Base-by-base conservation (phyloP, 768 basidiomycete genomes). In the Cystofilobasidium macerans region DNA sequence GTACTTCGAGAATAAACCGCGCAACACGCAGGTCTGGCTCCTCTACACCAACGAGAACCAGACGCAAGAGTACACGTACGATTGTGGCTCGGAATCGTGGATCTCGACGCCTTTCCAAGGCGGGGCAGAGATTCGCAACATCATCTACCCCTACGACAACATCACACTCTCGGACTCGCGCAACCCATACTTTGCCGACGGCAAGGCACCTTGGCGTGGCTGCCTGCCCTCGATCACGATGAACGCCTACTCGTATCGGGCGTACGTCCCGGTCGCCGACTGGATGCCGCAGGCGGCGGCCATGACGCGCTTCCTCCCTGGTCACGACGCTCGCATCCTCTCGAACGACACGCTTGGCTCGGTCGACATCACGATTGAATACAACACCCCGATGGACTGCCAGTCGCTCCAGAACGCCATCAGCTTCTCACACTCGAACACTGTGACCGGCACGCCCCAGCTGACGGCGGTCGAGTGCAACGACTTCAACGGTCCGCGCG, bases 1-100 rank as follows among this genome's bases (percentile, higher is more conserved):
- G 38, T 61, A 57, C 14, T 79, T 89, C 61, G 78, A 76, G 0
- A 48, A 70, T 56, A 69, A 72, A 32, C 9, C 8, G 28, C 87
- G 87, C 9, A 79, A 69, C 45, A 80, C 82, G 72, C 84, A 86
- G 69, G 80, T 93, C 63, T 92, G 89, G 89, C 61, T 94, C 71
- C 76, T 95, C 7, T 93, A 83, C 76, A 84, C 87, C 48, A 95
- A 94, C 76, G 85, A 88, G 71, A 95, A 95, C 71, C 57, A 71
- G 53, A 87, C 91, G 4, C 76, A 78, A 65, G 81, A 83, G 0
- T 91, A 85, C 77, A 72, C 78, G 24, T 83, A 79, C 71, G 78
- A 84, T 69, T 95, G 92, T 76, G 76, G 42, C 13, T 30, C 74
- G 18, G 67, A 77, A 14, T 24, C 73, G 0, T 90, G 89, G 88